Base-by-base conservation (phyloP, 352 stramenopile genomes). In the Pelagophyceae sp. region DNA sequence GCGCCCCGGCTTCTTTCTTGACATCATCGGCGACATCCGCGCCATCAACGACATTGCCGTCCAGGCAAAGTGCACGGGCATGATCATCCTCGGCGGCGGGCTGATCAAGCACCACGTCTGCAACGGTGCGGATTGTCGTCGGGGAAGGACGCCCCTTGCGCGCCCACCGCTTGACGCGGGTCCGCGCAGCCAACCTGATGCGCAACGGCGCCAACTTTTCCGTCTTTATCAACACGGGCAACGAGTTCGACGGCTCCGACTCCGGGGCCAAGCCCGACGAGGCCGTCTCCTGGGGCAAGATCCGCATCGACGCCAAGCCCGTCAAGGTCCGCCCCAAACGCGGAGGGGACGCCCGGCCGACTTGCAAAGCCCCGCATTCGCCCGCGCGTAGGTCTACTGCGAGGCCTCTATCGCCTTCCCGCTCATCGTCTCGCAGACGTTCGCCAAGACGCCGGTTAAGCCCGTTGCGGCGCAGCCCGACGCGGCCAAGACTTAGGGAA, bases 121-220 rank as follows among this genome's bases (percentile, higher is more conserved):
- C 45, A 54, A 54, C 45, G 92, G n/a, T n/a, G n/a, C n/a, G n/a
- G n/a, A n/a, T n/a, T n/a, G n/a, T n/a, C n/a, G n/a, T n/a, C n/a
- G n/a, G n/a, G n/a, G n/a, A n/a, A n/a, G n/a, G n/a, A n/a, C n/a
- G n/a, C n/a, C n/a, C n/a, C n/a, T n/a, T n/a, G n/a, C n/a, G n/a
- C n/a, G n/a, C n/a, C n/a, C n/a, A n/a, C n/a, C n/a, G n/a, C n/a
- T n/a, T n/a, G n/a, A n/a, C n/a, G n/a, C n/a, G n/a, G n/a, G n/a
- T n/a, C n/a, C n/a, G n/a, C n/a, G n/a, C n/a, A n/a, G n/a, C 96
- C 54, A 99, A 99, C 85, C 87, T 99, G 78, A 99, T 99, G 97
- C 89, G 96, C 75, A 99, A 99, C 83, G 96, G 97, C 72, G 95
- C 96, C 23, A 94, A 99, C 85, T 99, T 94, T 82, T 93, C 90